These are phyloP conservation scores for Leccinum subspadiceum DNA, from an alignment of 1,284 basidiomycete species.

Conservation along the genomic window DNA sequence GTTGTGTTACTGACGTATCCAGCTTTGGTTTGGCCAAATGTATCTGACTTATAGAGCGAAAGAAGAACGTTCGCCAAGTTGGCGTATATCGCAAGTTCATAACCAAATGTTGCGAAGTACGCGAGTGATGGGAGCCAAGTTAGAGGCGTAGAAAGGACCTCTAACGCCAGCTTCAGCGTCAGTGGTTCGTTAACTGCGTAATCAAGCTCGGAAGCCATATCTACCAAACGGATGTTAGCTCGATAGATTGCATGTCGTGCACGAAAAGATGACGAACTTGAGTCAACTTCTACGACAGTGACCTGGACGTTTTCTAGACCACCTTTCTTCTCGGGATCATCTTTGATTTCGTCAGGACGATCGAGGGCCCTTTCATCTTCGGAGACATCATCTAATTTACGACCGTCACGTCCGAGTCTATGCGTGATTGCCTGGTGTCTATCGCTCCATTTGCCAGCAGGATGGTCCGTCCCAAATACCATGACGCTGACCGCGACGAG, in stretches of 20 bases:
- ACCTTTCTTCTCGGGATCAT: conserved; percentile 17
- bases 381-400: neutral
- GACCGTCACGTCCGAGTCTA: neutral
- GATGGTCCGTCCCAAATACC: conserved; percentile 59
- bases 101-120: conserved; percentile 56
- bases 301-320: conserved; percentile 25
- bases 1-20: conserved; percentile 44
- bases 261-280: neutral
- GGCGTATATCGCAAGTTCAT: conserved; percentile 59
- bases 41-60: conserved; percentile 35
- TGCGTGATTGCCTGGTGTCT: conserved; percentile 43
- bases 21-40: conserved; percentile 48
- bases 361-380: neutral
- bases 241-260: neutral
- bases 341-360: neutral
- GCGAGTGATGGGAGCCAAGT: conserved; percentile 61
- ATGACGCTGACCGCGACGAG: conserved; percentile 44
- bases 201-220: conserved; percentile 37
- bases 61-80: conserved; percentile 52
- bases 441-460: conserved; percentile 56
- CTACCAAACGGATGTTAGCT: neutral
- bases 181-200: conserved; percentile 51
- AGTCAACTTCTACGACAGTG: conserved; percentile 4
- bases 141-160: conserved; percentile 44
- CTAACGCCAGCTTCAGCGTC: conserved; percentile 36